A percentile compares a stretch with the other conserved stretches of the same genome.
Conservation (phyloP, 148 eudicot species). For the Bassia scoparia region DNA sequence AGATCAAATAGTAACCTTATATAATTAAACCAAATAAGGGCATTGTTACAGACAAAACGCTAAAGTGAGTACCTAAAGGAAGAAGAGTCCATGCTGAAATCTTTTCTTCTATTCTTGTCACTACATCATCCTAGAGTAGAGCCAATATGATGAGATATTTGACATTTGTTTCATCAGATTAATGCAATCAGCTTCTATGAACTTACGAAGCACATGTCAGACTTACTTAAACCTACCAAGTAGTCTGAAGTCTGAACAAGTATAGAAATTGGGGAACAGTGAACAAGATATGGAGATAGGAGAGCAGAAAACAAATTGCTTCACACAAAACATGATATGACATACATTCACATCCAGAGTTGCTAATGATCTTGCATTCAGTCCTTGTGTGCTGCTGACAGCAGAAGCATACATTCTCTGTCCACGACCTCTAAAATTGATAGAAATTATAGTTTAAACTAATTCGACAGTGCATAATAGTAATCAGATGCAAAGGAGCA, state of each 20-base stretch:
- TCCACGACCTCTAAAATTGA: slow-evolving; percentile 37
- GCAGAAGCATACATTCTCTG: slow-evolving; percentile 22
- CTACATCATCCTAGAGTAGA: slow-evolving; percentile 52
- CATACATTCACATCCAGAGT: slow-evolving; percentile 43
- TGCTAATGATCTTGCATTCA: slow-evolving; percentile 28
- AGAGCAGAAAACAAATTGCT: background rate
- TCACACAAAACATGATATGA: background rate
- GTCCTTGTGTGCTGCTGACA: slow-evolving; percentile 22
- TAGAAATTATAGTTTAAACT: background rate
- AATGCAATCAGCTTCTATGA: slow-evolving; percentile 6
- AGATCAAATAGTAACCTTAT: slow-evolving; percentile 5
- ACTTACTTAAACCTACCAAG: background rate
- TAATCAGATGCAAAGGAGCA: slow-evolving; percentile 2
- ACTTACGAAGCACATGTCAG: background rate
- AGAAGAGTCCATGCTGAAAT: slow-evolving; percentile 94
- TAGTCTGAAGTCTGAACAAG: background rate
- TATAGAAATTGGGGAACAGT: too few species aligned
- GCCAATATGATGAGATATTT: slow-evolving; percentile 8
- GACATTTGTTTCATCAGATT: slow-evolving; percentile 7
- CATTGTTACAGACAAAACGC: background rate
- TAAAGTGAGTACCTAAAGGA: slow-evolving; percentile 52
- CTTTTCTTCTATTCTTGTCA: slow-evolving; percentile 55
- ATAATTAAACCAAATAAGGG: slow-evolving; percentile 4
- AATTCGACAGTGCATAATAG: background rate
- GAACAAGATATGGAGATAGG: background rate